Conservation (phyloP, 2,329 filamentous ascomycete species). For the Periglandula ipomoeae region DNA sequence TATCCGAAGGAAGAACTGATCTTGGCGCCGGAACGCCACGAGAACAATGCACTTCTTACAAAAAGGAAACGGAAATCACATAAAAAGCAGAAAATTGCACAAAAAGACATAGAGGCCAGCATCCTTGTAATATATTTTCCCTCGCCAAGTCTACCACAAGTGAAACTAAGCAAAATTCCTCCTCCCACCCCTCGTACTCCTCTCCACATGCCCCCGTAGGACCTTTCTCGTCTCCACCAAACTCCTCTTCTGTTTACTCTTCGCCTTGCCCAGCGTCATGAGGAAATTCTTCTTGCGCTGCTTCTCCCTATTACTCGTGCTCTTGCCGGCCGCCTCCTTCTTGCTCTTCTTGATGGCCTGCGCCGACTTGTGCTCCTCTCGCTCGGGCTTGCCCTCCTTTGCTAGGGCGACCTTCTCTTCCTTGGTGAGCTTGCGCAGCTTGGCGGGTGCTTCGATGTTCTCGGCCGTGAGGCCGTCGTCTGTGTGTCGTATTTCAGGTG, state of each 20-base stretch:
- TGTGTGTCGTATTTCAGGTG: constrained; percentile 50
- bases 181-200: constrained; percentile 77
- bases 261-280: constrained; percentile 96
- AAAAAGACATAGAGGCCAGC: too few relatives aligned
- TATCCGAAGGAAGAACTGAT: too few relatives aligned
- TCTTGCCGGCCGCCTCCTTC: constrained; percentile 86
- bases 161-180: constrained; percentile 45
- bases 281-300: constrained; percentile 95
- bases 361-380: constrained; percentile 75
- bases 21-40: too few relatives aligned
- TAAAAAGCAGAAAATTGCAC: too few relatives aligned
- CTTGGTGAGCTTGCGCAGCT: constrained; percentile 75
- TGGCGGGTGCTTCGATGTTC: constrained; percentile 81
- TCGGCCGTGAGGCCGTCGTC: constrained; percentile 87
- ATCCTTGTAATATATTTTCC: too few relatives aligned
- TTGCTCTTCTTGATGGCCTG: constrained; percentile 77
- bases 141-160: too few relatives aligned
- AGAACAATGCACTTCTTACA: too few relatives aligned
- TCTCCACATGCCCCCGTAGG: constrained; percentile 70
- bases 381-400: constrained; percentile 69
- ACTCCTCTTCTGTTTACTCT: constrained; percentile 90
- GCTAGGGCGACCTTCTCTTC: constrained; percentile 82
- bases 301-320: constrained; percentile 96
- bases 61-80: too few relatives aligned
- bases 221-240: constrained; percentile 76